Conservation (phyloP, 495 filamentous ascomycete genomes). For the Astrothelium macrocarpum region DNA sequence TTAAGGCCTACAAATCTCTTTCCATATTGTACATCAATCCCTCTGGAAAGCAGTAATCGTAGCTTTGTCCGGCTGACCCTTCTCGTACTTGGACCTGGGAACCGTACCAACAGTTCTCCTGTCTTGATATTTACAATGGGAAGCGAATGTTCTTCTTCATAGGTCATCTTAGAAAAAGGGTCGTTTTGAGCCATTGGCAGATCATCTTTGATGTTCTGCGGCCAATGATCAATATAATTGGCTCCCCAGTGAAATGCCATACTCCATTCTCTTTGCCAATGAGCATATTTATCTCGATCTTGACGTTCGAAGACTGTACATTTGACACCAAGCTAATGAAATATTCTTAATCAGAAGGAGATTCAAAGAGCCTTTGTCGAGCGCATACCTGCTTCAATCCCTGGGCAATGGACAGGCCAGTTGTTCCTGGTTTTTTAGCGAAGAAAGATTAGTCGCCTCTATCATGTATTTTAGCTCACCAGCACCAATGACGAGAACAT, state of each 20-base stretch:
- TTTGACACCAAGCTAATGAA: not conserved
- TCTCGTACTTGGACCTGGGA: conserved; percentile 5
- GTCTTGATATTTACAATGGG: conserved; percentile 17
- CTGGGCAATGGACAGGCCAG: conserved; percentile 19
- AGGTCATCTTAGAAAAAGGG: not conserved
- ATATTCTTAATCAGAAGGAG: not conserved
- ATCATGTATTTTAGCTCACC: conserved; percentile 9
- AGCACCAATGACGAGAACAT: conserved; percentile 17
- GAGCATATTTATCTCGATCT: not conserved
- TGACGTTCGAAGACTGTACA: conserved; percentile 6
- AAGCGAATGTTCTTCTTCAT: not conserved
- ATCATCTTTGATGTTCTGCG: not conserved
- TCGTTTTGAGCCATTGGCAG: not conserved
- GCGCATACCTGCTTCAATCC: conserved; percentile 15
- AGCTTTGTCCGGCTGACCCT: conserved; percentile 15
- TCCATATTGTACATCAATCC: conserved; percentile 10
- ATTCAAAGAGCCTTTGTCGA: not conserved
- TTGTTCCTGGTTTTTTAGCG: conserved; percentile 10
- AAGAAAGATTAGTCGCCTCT: conserved; percentile 1
- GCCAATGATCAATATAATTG: not conserved
- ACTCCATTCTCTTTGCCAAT: conserved; percentile 8
- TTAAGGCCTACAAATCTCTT: conserved; percentile 9
- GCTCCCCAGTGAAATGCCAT: conserved; percentile 4
- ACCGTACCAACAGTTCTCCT: conserved; percentile 13
- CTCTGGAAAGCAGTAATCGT: conserved; percentile 9